A percentile compares a stretch with the other conserved stretches of the same genome.
Conservation (phyloP, 73 alveolate species). For the Paramecium tetraurelia region DNA sequence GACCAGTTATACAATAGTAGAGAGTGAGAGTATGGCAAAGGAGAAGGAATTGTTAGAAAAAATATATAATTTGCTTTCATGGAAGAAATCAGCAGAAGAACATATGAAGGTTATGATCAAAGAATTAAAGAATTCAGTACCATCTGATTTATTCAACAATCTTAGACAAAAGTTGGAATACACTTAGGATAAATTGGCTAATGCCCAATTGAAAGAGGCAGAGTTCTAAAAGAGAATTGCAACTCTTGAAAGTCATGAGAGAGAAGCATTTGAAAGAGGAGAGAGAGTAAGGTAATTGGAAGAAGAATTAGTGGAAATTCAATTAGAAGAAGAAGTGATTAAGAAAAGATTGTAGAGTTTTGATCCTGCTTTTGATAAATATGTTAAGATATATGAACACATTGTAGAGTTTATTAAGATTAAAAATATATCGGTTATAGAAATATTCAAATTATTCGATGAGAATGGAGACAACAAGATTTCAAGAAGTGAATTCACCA, state of each 20-base stretch:
- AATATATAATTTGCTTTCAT: constrained; percentile 22
- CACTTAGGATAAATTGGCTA: constrained; percentile 11
- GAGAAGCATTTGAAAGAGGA: constrained; percentile 52
- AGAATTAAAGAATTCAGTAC: constrained; percentile 16
- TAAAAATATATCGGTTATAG: constrained; percentile 46
- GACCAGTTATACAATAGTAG: neutral
- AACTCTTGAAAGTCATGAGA: constrained; percentile 47
- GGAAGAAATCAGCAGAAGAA: constrained; percentile 59
- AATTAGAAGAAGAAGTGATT: constrained; percentile 56
- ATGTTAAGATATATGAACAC: neutral
- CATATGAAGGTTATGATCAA: constrained; percentile 36
- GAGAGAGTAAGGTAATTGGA: constrained; percentile 52
- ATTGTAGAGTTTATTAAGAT: constrained; percentile 11
- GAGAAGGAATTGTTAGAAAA: constrained; percentile 44
- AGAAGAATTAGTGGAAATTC: constrained; percentile 59
- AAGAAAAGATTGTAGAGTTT: constrained; percentile 37
- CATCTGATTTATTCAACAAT: constrained; percentile 2
- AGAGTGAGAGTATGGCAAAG: neutral
- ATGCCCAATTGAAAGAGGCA: constrained; percentile 37
- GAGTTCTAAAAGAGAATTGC: constrained; percentile 25
- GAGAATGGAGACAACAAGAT: constrained; percentile 57
- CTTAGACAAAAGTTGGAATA: constrained; percentile 38
- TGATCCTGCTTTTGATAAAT: constrained; percentile 43
- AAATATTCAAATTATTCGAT: constrained; percentile 53
- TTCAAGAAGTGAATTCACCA: constrained; percentile 2